These are phyloP conservation scores for Artomyces pyxidatus DNA, from an alignment of 768 basidiomycete species.

Conservation along the genomic window DNA sequence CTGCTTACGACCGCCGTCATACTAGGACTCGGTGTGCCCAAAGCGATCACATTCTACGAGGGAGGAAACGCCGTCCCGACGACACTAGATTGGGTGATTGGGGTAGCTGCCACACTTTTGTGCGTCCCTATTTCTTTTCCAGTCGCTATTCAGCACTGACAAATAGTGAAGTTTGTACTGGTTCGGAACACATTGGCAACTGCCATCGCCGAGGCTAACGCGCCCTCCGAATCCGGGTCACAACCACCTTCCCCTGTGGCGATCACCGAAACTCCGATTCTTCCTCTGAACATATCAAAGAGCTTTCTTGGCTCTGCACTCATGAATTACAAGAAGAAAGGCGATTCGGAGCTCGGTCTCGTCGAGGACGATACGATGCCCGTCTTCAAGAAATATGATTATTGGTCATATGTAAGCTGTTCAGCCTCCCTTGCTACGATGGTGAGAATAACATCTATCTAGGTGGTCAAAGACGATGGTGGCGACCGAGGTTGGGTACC, in stretches of 20 bases:
- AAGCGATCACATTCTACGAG: too few relatives aligned
- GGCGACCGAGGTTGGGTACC: conserved; percentile 98
- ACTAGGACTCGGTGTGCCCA: too few relatives aligned
- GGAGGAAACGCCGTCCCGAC: too few relatives aligned
- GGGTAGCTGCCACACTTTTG: too few relatives aligned
- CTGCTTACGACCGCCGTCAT: too few relatives aligned
- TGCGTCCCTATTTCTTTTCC: too few relatives aligned
- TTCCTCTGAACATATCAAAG: conserved; percentile 89
- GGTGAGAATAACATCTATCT: conserved; percentile 5
- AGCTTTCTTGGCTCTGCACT: conserved; percentile 94
- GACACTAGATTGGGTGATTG: too few relatives aligned
- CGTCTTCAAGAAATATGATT: conserved; percentile 97
- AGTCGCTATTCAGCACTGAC: too few relatives aligned
- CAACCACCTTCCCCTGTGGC: conserved; percentile 25
- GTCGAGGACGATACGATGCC: conserved; percentile 81
- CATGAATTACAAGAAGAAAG: conserved; percentile 94
- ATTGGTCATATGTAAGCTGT: conserved; percentile 82
- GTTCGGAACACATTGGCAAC: conserved; percentile 85
- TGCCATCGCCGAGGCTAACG: conserved; percentile 76
- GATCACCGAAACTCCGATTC: conserved; percentile 61
- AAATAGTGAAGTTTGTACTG: too few relatives aligned
- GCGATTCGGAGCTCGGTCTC: conserved; percentile 85
- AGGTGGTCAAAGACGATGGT: conserved; percentile 90
- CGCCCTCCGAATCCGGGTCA: conserved; percentile 36
- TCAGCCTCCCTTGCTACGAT: conserved; percentile 6